phyloP scores from a whole-genome alignment of 345 rosid species.

The Carallia pectinifolia region DNA sequence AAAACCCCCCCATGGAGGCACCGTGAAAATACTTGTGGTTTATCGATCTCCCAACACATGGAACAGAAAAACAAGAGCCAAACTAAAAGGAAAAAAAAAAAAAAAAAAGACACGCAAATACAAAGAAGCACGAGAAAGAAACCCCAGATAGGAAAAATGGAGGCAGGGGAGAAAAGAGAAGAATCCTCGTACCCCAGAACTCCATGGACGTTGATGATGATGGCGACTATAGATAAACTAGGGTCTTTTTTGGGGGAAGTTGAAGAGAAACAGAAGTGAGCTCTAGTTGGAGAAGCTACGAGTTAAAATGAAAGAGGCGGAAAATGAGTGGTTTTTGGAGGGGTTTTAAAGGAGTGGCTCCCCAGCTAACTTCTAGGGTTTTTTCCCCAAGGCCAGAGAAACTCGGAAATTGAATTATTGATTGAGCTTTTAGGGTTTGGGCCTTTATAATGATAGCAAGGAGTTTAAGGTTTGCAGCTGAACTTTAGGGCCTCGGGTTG shows the following conservation, averaged over 20 bases:
- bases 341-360: not conserved
- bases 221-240: too few relatives aligned
- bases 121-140: too few relatives aligned
- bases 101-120: too few relatives aligned
- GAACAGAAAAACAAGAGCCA: too few relatives aligned
- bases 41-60: too few relatives aligned
- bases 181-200: conserved; percentile 25
- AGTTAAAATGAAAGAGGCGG: not conserved
- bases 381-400: not conserved
- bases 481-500: too few relatives aligned
- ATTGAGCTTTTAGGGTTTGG: not conserved
- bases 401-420: not conserved
- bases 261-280: not conserved
- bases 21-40: too few relatives aligned
- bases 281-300: not conserved
- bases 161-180: not conserved
- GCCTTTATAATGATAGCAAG: not conserved
- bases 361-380: conserved; percentile 2
- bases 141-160: too few relatives aligned
- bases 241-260: not conserved
- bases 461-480: not conserved
- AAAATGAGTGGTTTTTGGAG: not conserved
- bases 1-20: too few relatives aligned
- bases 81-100: too few relatives aligned
- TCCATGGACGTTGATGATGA: conserved; percentile 10